Evolutionary conservation across 2,329 filamentous ascomycete species (phyloP).

Genomic region (Monosporascus sp.): DNA sequence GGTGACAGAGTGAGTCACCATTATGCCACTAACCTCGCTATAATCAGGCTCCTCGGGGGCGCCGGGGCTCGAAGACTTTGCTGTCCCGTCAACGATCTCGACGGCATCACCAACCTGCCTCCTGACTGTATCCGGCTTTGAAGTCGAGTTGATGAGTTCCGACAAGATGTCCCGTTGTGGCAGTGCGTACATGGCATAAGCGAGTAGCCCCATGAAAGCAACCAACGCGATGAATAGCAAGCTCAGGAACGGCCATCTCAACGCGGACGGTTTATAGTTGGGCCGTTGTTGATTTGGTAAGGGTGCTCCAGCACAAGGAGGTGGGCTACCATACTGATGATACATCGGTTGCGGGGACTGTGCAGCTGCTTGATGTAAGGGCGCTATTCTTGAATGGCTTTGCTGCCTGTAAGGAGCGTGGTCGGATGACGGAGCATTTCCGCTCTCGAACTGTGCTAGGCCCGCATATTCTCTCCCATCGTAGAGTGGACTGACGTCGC

Average conservation of each 20-base stretch:
- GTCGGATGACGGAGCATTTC: neutral
- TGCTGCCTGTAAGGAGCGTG: neutral
- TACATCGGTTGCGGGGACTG: neutral
- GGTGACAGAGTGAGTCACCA: no score
- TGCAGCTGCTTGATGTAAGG: neutral
- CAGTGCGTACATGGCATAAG: constrained; percentile 11
- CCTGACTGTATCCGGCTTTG: neutral
- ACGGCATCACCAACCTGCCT: neutral
- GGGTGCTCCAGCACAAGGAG: no score
- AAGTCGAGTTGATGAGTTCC: neutral
- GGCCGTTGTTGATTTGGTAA: constrained; percentile 1
- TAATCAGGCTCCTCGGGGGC: no score
- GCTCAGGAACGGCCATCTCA: constrained; percentile 15
- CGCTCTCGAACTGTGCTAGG: neutral
- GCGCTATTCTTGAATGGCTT: neutral
- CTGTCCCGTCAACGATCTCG: neutral
- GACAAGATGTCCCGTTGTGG: constrained; percentile 7
- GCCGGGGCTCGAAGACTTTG: no score
- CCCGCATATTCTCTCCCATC: neutral
- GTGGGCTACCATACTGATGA: neutral
- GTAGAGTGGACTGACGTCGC: neutral
- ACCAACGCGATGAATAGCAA: constrained; percentile 8
- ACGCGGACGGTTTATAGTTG: constrained; percentile 15
- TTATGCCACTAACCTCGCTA: no score
- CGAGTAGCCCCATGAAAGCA: constrained; percentile 9